phyloP scores from a whole-genome alignment of 805 yeast species.

The Candida sakaeoensis region DNA sequence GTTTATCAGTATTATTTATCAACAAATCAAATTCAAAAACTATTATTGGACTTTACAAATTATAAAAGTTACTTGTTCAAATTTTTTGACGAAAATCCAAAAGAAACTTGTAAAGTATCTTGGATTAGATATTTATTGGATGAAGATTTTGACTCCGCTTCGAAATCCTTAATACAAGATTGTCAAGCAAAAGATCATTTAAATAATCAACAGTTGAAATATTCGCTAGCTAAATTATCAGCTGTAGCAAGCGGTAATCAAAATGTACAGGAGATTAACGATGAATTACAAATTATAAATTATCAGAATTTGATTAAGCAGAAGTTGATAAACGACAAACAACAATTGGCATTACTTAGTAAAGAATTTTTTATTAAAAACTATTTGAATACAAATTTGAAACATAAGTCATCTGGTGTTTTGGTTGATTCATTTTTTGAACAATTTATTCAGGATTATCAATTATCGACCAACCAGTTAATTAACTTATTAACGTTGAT shows the following conservation, averaged over 20 bases:
- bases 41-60: constrained; percentile 56
- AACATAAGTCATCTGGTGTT: constrained; percentile 6
- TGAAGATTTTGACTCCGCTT: constrained; percentile 48
- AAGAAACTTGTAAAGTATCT: constrained; percentile 50
- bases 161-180: constrained; percentile 42
- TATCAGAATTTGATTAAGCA: constrained; percentile 36
- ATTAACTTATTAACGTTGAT: constrained; percentile 50
- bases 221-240: constrained; percentile 71
- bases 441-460: constrained; percentile 32
- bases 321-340: background rate
- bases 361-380: constrained; percentile 15
- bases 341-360: constrained; percentile 11
- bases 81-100: constrained; percentile 45
- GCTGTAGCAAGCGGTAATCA: constrained; percentile 40
- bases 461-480: constrained; percentile 43
- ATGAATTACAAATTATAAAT: constrained; percentile 44
- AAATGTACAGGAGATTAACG: constrained; percentile 45
- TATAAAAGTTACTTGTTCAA: constrained; percentile 45
- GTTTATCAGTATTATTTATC: constrained; percentile 58
- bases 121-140: constrained; percentile 70
- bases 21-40: constrained; percentile 46
- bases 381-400: constrained; percentile 16
- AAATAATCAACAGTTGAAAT: constrained; percentile 49
- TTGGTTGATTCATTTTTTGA: constrained; percentile 21
- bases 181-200: constrained; percentile 39